Percentiles rank a stretch among this genome's conserved stretches.
Conservation (phyloP, 257 asterid species). For the Solanum acaule region DNA sequence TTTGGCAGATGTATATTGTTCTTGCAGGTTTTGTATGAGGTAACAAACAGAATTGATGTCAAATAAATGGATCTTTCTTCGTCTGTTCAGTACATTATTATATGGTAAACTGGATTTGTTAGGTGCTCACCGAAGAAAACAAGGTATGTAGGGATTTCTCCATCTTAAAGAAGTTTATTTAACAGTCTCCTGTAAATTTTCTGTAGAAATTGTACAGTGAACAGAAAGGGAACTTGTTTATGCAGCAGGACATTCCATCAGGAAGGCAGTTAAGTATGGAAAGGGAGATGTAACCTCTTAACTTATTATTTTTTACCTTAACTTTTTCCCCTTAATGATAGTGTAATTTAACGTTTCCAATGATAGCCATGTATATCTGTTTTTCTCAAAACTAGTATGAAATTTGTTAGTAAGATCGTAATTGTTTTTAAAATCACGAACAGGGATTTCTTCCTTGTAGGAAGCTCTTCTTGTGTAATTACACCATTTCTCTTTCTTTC, state of each 20-base stretch:
- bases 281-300: neutral
- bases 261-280: neutral
- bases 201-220: neutral
- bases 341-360: neutral
- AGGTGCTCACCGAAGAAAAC: neutral
- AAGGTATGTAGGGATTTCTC: neutral
- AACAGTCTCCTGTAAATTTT: neutral
- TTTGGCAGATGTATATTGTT: neutral
- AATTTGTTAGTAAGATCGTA: neutral
- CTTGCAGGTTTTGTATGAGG: neutral
- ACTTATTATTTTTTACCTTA: neutral
- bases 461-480: neutral
- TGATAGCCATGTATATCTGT: neutral
- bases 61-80: neutral
- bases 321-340: neutral
- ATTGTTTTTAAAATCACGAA: neutral
- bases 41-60: neutral
- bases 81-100: neutral
- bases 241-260: neutral
- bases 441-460: neutral
- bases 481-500: neutral
- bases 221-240: neutral
- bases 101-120: neutral
- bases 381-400: neutral
- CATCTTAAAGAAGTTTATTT: neutral